Conservation (phyloP, 1,139 yeast genomes). For the Nakaseomyces sp. region DNA sequence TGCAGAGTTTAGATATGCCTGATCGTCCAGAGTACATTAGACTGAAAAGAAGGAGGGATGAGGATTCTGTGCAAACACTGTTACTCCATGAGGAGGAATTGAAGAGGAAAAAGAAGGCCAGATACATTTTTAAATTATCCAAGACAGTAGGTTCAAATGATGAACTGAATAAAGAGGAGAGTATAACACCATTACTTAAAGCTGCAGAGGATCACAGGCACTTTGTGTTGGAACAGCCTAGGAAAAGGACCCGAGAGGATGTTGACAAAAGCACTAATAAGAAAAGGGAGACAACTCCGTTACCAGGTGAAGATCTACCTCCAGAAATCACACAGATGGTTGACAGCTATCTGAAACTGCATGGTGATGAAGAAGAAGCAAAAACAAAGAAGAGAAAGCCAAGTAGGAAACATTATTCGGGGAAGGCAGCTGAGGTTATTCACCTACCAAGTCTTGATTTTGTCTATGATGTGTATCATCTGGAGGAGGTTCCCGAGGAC, state of each 20-base stretch:
- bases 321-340: slow-evolving; percentile 65
- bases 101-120: slow-evolving; percentile 29
- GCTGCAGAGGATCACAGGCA: slow-evolving; percentile 22
- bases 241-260: slow-evolving; percentile 14
- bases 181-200: slow-evolving; percentile 24
- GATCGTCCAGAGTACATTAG: slow-evolving; percentile 51
- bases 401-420: slow-evolving; percentile 22
- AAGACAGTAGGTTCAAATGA: slow-evolving; percentile 24
- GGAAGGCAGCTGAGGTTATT: slow-evolving; percentile 14
- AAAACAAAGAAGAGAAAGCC: slow-evolving; percentile 19
- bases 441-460: slow-evolving; percentile 48
- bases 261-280: neutral
- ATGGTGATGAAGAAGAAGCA: slow-evolving; percentile 13
- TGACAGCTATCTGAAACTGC: slow-evolving; percentile 41
- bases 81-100: slow-evolving; percentile 36
- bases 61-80: slow-evolving; percentile 80
- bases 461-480: slow-evolving; percentile 81
- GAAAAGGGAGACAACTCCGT: neutral
- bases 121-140: slow-evolving; percentile 30
- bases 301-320: slow-evolving; percentile 37
- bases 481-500: slow-evolving; percentile 45
- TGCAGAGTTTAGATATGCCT: no score
- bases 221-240: slow-evolving; percentile 26
- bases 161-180: slow-evolving; percentile 11
- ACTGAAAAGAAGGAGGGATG: slow-evolving; percentile 75